These are phyloP conservation scores for Solanum piurae DNA, from an alignment of 257 asterid species.

Conservation along the genomic window DNA sequence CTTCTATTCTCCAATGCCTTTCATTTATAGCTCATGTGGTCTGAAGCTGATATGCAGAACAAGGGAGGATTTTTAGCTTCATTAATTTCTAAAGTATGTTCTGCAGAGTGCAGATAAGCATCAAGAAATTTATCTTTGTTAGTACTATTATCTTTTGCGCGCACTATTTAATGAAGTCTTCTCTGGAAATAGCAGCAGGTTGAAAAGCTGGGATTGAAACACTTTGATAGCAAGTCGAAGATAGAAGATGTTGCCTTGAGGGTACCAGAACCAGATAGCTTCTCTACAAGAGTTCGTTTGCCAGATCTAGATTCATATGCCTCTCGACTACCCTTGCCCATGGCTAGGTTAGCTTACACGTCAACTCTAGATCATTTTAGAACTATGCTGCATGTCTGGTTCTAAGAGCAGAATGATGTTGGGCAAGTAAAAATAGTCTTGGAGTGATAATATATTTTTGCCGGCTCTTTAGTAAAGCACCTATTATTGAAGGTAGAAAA, in stretches of 20 bases:
- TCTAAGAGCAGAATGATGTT: not conserved
- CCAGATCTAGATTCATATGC: constrained; percentile 8
- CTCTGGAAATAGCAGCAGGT: constrained; percentile 38
- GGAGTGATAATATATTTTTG: not conserved
- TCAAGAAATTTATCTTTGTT: constrained; percentile 4
- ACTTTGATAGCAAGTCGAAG: not conserved
- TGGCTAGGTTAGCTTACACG: constrained; percentile 6
- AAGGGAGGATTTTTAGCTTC: constrained; percentile 70
- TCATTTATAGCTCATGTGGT: constrained; percentile 63
- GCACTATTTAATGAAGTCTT: not conserved
- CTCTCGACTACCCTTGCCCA: constrained; percentile 3
- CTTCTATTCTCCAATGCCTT: constrained; percentile 3
- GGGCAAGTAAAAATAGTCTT: not conserved
- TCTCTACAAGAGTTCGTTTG: constrained; percentile 3
- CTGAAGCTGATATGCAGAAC: constrained; percentile 54
- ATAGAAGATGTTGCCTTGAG: not conserved
- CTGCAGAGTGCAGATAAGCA: not conserved
- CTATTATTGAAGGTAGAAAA: not conserved
- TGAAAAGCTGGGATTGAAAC: constrained; percentile 25
- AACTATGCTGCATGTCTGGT: not conserved
- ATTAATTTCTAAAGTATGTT: constrained; percentile 61
- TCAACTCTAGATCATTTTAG: not conserved
- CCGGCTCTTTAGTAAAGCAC: not conserved
- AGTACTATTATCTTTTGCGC: not conserved
- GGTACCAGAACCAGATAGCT: constrained; percentile 8